phyloP scores from a whole-genome alignment of 495 filamentous ascomycete genomes.

The Durotheca rogersii region DNA sequence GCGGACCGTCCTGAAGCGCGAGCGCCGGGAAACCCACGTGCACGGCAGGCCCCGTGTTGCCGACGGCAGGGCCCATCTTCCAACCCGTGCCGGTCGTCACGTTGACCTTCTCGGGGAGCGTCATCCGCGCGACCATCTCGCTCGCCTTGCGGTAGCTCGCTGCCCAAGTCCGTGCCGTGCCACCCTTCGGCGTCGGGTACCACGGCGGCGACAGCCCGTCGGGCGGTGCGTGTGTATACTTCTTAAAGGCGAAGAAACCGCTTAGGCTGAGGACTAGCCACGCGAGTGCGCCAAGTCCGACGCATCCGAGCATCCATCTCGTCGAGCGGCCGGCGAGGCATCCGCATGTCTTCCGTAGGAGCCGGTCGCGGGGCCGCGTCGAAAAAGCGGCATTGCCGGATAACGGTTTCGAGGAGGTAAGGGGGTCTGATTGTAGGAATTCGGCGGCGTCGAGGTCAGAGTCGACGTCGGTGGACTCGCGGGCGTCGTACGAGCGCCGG shows the following conservation, averaged over 20 bases:
- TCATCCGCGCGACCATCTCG: slow-evolving; percentile 78
- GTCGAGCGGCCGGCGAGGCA: slow-evolving; percentile 32
- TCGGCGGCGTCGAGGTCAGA: slow-evolving; percentile 47
- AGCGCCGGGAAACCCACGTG: slow-evolving; percentile 77
- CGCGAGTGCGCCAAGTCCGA: slow-evolving; percentile 24
- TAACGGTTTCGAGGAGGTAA: slow-evolving; percentile 17
- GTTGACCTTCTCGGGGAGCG: slow-evolving; percentile 88
- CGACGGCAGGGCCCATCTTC: slow-evolving; percentile 87
- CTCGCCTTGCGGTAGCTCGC: slow-evolving; percentile 81
- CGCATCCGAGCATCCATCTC: slow-evolving; percentile 35
- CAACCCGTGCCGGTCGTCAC: slow-evolving; percentile 91
- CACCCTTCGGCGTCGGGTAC: slow-evolving; percentile 82
- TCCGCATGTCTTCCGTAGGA: slow-evolving; percentile 21
- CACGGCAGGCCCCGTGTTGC: slow-evolving; percentile 76
- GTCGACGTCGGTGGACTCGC: slow-evolving; percentile 36
- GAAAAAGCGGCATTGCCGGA: slow-evolving; percentile 16
- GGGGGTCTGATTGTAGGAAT: slow-evolving; percentile 38
- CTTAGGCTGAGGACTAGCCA: slow-evolving; percentile 41
- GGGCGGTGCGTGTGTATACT: slow-evolving; percentile 42
- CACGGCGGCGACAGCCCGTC: slow-evolving; percentile 68
- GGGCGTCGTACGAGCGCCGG: slow-evolving; percentile 33
- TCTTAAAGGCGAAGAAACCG: slow-evolving; percentile 46
- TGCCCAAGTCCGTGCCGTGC: slow-evolving; percentile 70
- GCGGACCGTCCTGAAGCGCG: slow-evolving; percentile 87
- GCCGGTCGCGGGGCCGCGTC: slow-evolving; percentile 10